These are phyloP conservation scores for Chondrus crispus DNA, from an alignment of 23 red algal genomes.

Conservation along the genomic window DNA sequence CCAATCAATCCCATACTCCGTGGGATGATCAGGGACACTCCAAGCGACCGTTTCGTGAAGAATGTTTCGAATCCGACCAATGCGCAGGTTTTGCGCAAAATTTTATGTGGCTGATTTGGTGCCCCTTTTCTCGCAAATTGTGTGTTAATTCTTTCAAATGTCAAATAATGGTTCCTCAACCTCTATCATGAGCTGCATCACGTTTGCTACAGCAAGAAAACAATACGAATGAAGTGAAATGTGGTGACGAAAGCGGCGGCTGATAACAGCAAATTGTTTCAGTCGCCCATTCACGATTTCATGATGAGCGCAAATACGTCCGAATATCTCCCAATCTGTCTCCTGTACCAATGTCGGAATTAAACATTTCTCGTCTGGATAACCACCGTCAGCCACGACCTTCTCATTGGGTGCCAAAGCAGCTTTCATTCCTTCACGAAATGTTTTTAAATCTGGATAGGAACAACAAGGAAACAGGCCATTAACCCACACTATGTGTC, in stretches of 20 bases:
- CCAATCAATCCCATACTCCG: too few species aligned
- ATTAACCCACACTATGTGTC: background rate
- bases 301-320: background rate
- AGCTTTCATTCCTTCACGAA: background rate
- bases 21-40: too few species aligned
- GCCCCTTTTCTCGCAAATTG: too few species aligned
- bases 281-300: background rate
- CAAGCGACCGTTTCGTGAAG: too few species aligned
- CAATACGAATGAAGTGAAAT: background rate
- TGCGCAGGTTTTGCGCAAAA: too few species aligned
- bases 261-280: background rate
- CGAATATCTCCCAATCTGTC: background rate
- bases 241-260: background rate
- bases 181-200: background rate
- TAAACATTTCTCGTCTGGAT: background rate
- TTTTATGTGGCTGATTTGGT: too few species aligned
- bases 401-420: background rate
- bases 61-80: too few species aligned
- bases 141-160: too few species aligned
- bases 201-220: background rate
- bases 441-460: background rate
- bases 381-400: background rate
- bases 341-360: background rate
- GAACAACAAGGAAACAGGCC: background rate
- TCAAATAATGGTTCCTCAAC: background rate